phyloP scores from a whole-genome alignment of 495 filamentous ascomycete genomes.

The Hypoxylon perforatum region DNA sequence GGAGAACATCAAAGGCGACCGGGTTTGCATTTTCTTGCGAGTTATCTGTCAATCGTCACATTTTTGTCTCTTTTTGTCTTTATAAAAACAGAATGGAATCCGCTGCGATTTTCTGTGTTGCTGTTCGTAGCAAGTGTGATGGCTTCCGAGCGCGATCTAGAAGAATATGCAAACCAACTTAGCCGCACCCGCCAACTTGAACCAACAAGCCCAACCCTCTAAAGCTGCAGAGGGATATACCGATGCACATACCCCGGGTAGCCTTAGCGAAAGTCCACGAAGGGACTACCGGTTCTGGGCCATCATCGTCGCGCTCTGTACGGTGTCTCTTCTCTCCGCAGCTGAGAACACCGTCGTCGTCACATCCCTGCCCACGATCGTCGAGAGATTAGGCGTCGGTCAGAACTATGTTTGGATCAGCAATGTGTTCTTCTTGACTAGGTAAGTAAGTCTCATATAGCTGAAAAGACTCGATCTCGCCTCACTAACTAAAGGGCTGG shows the following conservation, averaged over 20 bases:
- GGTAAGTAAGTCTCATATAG: slow-evolving; percentile 53
- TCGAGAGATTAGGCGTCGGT: slow-evolving; percentile 36
- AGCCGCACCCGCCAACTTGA: not conserved
- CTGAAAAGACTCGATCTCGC: slow-evolving; percentile 39
- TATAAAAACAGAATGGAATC: slow-evolving; percentile 13
- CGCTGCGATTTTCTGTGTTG: not conserved
- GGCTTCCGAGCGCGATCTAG: slow-evolving; percentile 1
- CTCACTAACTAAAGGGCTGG: not conserved
- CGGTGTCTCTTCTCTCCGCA: slow-evolving; percentile 53
- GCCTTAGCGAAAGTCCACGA: not conserved
- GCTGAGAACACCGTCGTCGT: slow-evolving; percentile 64
- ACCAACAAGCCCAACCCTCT: not conserved
- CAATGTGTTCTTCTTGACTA: slow-evolving; percentile 74
- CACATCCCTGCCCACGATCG: slow-evolving; percentile 59
- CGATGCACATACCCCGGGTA: not conserved
- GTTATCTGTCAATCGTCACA: not conserved
- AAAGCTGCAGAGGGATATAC: not conserved
- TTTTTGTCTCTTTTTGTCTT: not conserved
- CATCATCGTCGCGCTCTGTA: slow-evolving; percentile 52
- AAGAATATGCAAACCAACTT: slow-evolving; percentile 9
- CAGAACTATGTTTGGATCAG: slow-evolving; percentile 67
- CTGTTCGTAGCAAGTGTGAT: not conserved
- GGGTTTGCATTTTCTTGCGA: not conserved
- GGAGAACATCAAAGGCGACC: slow-evolving; percentile 3
- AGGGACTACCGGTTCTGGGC: slow-evolving; percentile 50